Percentiles rank a stretch among this genome's conserved stretches.
These are phyloP conservation scores for Aspergillus ellipticus DNA, from an alignment of 495 filamentous ascomycete genomes.

Conservation along the genomic window DNA sequence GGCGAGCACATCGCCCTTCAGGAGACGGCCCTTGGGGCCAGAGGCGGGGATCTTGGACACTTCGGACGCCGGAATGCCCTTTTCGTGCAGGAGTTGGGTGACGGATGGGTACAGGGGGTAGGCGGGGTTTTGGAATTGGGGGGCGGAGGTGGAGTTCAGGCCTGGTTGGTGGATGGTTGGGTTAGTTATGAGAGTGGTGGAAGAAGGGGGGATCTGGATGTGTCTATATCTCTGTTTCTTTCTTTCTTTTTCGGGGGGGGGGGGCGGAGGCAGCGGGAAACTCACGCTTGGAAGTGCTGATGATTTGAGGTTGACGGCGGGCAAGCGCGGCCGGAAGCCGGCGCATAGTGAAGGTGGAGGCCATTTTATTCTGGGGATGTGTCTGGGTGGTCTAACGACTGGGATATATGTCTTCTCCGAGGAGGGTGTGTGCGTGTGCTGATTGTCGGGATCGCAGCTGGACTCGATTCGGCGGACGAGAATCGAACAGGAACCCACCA, in stretches of 20 bases:
- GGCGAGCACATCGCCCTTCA: conserved; percentile 94
- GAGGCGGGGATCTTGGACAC: conserved; percentile 77
- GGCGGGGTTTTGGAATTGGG: conserved; percentile 60
- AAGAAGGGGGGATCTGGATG: not conserved
- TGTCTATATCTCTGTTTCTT: conserved; percentile 1
- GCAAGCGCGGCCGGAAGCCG: conserved; percentile 38
- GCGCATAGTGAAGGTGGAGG: conserved; percentile 32
- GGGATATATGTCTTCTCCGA: conserved; percentile 5
- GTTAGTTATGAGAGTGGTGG: not conserved
- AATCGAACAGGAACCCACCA: conserved; percentile 31
- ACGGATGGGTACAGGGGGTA: conserved; percentile 89
- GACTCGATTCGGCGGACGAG: conserved; percentile 24
- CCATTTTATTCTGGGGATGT: conserved; percentile 26
- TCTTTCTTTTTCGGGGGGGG: too few relatives aligned
- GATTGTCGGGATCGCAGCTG: conserved; percentile 20
- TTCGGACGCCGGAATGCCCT: conserved; percentile 67
- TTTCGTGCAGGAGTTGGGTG: conserved; percentile 69
- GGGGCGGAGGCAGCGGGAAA: conserved; percentile 18
- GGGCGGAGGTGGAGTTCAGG: conserved; percentile 36
- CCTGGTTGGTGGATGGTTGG: conserved; percentile 14
- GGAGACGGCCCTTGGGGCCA: conserved; percentile 81
- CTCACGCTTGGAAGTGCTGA: conserved; percentile 38
- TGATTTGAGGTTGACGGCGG: conserved; percentile 34
- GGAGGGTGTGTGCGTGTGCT: not conserved
- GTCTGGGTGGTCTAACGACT: conserved; percentile 6